Base-by-base conservation (phyloP, 768 basidiomycete genomes). In the Russula vinacea region DNA sequence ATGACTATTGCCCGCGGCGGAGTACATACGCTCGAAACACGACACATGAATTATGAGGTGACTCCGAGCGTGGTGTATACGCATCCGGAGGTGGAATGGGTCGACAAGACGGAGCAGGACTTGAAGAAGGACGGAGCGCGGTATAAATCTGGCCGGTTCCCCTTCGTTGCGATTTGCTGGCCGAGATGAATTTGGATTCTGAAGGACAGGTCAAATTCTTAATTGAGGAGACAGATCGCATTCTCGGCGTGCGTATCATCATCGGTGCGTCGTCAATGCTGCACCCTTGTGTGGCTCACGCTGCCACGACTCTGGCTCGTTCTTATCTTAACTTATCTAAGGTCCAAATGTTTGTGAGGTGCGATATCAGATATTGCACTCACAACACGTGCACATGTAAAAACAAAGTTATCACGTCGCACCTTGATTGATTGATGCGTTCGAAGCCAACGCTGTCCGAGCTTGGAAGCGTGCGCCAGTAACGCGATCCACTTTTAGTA, bases 51-150 rank as follows among this genome's bases (percentile, higher is more conserved):
- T 84, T 98, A 98, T 80, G 83, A 85, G 68, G 90, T 86, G 40
- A 97, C 97, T 70, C 95, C 95, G 5, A 94, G 93, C 7, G 96
- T 98, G 61, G 90, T 98, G 24, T 98, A 98, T 80, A 98, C 95
- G 7, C 93, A 98, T 75, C 90, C 88, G 42, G 90, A 89, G 76
- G 90, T 88, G 56, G 86, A 93, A 2, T 98, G 95, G 97, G 96
- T 98, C 47, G 95, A 96, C 63, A 92, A 95, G 82, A 97, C 89
- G 19, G 96, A 98, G 78, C 89, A 98, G 75, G 95, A 98, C 69
- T 83, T 98, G 70, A 97, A 96, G 78, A 83, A 84, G 0, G 89
- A 84, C 14, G 92, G 92, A 55, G 89, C 96, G 64, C 79, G 90
- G 71, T 98, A 95, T 81, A 92, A 88, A 72, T 68, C 96, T 68